Evolutionary conservation across 345 rosid species (phyloP), one percentile per base, ranked within the genome.

Genomic region (Jatropha curcas): DNA sequence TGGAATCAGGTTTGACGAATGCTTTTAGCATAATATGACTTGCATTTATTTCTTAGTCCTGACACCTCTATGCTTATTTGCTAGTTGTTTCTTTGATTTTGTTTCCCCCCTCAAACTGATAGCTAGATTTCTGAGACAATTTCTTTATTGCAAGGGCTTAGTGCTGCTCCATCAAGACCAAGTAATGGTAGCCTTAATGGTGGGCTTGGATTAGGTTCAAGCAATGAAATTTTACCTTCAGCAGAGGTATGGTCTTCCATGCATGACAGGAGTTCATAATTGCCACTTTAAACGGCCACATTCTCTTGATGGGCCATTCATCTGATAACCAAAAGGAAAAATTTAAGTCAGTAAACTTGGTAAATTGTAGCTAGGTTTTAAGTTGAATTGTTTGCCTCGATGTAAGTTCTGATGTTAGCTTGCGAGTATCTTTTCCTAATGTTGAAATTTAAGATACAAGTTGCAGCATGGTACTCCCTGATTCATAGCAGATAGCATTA

Each of bases 151-250:
- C 71, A 66, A 94, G 98, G 97, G 82, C 74, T 75, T 78, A 74
- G 68, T 84, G 83, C 80, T 52, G 76, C 80, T 80, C 81, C 84
- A 59, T 77, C 89, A 66, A 88, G 87, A 82, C 86, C 89, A 57
- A 73, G 75, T 68, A 82, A 68, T 64, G 82, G 82, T 76, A 46
- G 82, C 67, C 71, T 76, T 71, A 92, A 84, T 73, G 73, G 71
- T 74, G 92, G 79, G 73, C 67, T 75, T 31, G 96, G 86, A 66
- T 70, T 86, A 70, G 86, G 84, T 82, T 84, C 84, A 7, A 84
- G 79, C 67, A 84, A 86, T 59, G 83, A 82, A 72, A 84, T 75
- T 65, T 73, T 88, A 65, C 85, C 87, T 67, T 71, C 82, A 51
- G 65, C 80, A 50, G 92, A 89, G 96, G 98, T 95, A 86, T 68